A percentile compares a stretch with the other conserved stretches of the same genome.
Conservation (phyloP, 2,329 filamentous ascomycete species). For the Arthrobotrys musiformis region DNA sequence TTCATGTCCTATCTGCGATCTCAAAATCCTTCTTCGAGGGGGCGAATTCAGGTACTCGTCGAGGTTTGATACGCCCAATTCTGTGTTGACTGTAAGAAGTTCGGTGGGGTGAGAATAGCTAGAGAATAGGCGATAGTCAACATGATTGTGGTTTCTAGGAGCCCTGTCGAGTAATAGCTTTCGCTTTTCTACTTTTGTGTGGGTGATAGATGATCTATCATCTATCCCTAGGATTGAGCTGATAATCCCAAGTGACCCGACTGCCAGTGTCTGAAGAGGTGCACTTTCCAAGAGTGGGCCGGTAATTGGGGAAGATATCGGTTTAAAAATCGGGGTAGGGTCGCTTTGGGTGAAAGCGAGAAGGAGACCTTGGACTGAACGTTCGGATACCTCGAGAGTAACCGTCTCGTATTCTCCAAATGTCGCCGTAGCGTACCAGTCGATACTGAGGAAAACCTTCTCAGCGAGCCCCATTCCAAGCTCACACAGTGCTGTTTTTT, state of each 20-base stretch:
- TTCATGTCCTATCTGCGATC: slow-evolving; percentile 42
- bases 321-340: not conserved
- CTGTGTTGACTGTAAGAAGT: slow-evolving; percentile 17
- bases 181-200: slow-evolving; percentile 5
- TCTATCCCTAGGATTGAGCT: slow-evolving; percentile 35
- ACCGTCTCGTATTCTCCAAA: slow-evolving; percentile 41
- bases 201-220: not conserved
- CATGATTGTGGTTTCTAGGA: not conserved
- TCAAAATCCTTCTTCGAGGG: slow-evolving; percentile 28
- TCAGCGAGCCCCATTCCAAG: slow-evolving; percentile 39
- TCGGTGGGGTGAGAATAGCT: not conserved
- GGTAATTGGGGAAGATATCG: not conserved
- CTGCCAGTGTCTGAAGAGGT: slow-evolving; percentile 31
- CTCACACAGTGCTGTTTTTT: slow-evolving; percentile 20
- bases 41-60: slow-evolving; percentile 43
- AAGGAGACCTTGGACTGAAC: slow-evolving; percentile 31
- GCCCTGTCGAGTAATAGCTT: not conserved
- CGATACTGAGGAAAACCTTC: slow-evolving; percentile 42
- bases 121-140: not conserved
- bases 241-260: slow-evolving; percentile 35
- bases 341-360: slow-evolving; percentile 32
- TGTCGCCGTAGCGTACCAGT: slow-evolving; percentile 53
- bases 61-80: slow-evolving; percentile 25
- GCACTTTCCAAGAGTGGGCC: slow-evolving; percentile 20
- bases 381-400: slow-evolving; percentile 27